These are phyloP conservation scores for Lizanozyma gosingica DNA, from an alignment of 1,139 yeast genomes.

Conservation along the genomic window DNA sequence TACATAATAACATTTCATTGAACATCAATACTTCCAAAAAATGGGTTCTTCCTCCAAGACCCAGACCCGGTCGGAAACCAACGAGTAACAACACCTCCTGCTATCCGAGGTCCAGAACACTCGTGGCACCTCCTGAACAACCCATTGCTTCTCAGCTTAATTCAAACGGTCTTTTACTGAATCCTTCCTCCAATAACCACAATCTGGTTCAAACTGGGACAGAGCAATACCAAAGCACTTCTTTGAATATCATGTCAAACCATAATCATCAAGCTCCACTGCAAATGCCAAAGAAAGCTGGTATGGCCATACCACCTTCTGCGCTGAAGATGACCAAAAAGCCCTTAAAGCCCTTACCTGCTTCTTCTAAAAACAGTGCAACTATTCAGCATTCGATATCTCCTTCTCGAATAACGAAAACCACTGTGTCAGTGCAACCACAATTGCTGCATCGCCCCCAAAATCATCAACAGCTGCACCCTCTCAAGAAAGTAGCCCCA, in stretches of 20 bases:
- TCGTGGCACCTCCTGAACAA: neutral
- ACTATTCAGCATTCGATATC: neutral
- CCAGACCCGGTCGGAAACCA: conserved; percentile 53
- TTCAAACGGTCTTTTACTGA: neutral
- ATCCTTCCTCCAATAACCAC: neutral
- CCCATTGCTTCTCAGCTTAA: neutral
- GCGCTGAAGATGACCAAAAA: neutral
- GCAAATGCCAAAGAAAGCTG: neutral
- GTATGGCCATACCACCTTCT: neutral
- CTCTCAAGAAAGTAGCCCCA: neutral
- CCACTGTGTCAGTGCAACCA: neutral
- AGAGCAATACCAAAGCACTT: neutral
- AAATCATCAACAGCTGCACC: neutral
- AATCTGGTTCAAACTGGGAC: neutral
- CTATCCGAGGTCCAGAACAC: conserved; percentile 1
- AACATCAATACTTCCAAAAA: conserved; percentile 43
- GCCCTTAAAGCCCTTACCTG: neutral
- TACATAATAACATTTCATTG: conserved; percentile 15
- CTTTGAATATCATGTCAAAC: neutral
- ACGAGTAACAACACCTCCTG: conserved; percentile 7
- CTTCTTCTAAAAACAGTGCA: neutral
- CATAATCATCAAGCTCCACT: neutral
- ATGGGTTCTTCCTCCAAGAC: conserved; percentile 62
- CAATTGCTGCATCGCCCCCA: no score
- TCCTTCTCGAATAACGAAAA: neutral